phyloP scores from a whole-genome alignment of 2,329 filamentous ascomycete genomes.

The Fusarium austroafricanum region DNA sequence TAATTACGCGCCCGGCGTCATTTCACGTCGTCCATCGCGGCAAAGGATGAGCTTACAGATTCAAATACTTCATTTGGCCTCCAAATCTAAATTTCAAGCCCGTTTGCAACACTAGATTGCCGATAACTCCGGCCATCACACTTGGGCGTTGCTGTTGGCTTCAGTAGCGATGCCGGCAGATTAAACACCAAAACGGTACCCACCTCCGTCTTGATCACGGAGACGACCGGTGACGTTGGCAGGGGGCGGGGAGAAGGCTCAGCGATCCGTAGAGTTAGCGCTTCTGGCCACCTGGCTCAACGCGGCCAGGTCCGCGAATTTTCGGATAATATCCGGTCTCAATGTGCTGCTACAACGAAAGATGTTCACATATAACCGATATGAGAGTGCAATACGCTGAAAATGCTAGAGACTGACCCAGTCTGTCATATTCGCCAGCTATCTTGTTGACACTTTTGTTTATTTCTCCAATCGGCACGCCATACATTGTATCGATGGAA shows the following conservation, averaged over 20 bases:
- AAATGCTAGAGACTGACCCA: background rate
- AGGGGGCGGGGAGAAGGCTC: slow-evolving; percentile 30
- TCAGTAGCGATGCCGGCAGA: slow-evolving; percentile 18
- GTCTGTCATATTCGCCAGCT: background rate
- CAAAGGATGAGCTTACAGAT: background rate
- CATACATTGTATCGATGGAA: slow-evolving; percentile 25
- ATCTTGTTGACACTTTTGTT: slow-evolving; percentile 14
- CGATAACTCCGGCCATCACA: background rate
- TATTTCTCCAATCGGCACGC: slow-evolving; percentile 17
- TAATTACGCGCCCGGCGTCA: background rate
- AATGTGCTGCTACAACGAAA: background rate
- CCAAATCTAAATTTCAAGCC: background rate
- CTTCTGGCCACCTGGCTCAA: slow-evolving; percentile 14
- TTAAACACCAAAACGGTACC: slow-evolving; percentile 33
- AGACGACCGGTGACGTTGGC: slow-evolving; percentile 29
- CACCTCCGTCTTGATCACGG: slow-evolving; percentile 37
- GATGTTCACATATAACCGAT: background rate
- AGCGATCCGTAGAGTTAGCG: slow-evolving; percentile 19
- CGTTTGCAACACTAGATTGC: background rate
- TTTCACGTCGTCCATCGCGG: background rate
- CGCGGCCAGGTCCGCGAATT: background rate
- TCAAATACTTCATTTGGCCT: background rate
- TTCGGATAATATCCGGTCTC: slow-evolving; percentile 4
- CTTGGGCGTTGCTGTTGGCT: slow-evolving; percentile 2
- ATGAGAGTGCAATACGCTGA: background rate